phyloP scores from a whole-genome alignment of 140 eudicot genomes.

The Anethum foeniculum region DNA sequence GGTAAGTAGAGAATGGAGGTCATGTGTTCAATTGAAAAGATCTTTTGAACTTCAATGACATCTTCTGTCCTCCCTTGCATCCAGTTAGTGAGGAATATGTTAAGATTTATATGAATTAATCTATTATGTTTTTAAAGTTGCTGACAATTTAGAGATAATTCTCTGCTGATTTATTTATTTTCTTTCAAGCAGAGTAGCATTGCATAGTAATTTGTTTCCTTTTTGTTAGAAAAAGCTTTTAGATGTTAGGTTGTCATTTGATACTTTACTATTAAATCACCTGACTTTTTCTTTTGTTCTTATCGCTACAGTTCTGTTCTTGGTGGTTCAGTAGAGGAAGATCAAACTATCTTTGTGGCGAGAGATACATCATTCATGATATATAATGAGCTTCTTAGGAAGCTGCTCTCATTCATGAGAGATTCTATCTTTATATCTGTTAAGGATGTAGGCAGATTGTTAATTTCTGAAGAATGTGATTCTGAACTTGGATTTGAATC shows the following conservation, averaged over 20 bases:
- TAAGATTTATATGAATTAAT: neutral
- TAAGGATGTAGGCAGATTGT: slow-evolving; percentile 34
- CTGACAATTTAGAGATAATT: neutral
- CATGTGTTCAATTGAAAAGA: neutral
- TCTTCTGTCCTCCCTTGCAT: neutral
- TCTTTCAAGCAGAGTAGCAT: neutral
- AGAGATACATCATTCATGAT: slow-evolving; percentile 42
- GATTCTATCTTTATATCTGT: slow-evolving; percentile 55
- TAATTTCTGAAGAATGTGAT: slow-evolving; percentile 24
- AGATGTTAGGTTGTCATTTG: neutral
- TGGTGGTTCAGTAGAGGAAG: slow-evolving; percentile 60
- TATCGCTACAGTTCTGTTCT: slow-evolving; percentile 61
- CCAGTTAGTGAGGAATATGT: neutral
- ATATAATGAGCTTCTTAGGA: slow-evolving; percentile 42
- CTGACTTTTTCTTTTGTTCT: neutral
- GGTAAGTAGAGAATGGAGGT: neutral
- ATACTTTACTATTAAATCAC: neutral
- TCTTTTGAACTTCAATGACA: neutral
- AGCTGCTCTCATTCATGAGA: slow-evolving; percentile 37
- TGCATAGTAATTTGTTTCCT: neutral
- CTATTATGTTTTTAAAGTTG: neutral
- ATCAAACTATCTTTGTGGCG: slow-evolving; percentile 38
- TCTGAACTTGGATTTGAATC: slow-evolving; percentile 19
- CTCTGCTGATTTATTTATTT: neutral
- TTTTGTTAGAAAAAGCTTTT: neutral